Base-by-base conservation (phyloP, 2,329 filamentous ascomycete genomes). In the Sclerotinia sclerotiorum region DNA sequence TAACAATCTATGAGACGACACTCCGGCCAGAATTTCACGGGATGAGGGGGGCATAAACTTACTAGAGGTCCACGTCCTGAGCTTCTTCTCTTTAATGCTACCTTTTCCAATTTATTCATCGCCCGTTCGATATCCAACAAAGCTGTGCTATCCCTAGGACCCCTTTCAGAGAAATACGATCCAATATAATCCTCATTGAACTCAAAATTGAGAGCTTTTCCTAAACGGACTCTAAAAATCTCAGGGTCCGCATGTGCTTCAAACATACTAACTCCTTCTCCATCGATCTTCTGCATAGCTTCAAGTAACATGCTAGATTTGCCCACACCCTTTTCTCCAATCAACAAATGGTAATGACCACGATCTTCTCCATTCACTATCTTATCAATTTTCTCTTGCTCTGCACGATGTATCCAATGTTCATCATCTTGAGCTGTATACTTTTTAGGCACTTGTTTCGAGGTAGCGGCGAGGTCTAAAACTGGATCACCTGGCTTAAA, bases 161-260 rank as follows among this genome's bases (percentile, higher is more conserved):
- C 95, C 42, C 91, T 88, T 76, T 99, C 97, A 69, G 92, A 97
- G 79, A 99, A 99, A 70, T 99, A 90, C 7, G 92, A 92, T 56
- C 95, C 95, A 71, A 99, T 97, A 76, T 97, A 97, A 81, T 99
- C 95, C 81, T 98, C 95, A 77, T 98, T 93, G 75, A 91, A 99
- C 77, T 99, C 95, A 78, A 94, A 99, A 78, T 99, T 94, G 52
- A 99, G 84, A 2, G 94, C 93, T 78, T 97, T 97, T 35, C 95
- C 95, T 4, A 99, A 85, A 5, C 95, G 87, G 55, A 97, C 90
- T 24, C 95, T 90, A 78, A 99, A 97, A 69, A 99, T 97, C 76
- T 99, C 95, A 1, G 94, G 85, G 78, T 99, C 94, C 6, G 93
- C 90, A 79, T 99, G 95, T 0, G 94, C 94, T 80, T 99, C 95